Percentiles rank a stretch among this genome's conserved stretches.
These are phyloP conservation scores for Podaxis sp. DNA, from an alignment of 768 basidiomycete species.

Conservation along the genomic window DNA sequence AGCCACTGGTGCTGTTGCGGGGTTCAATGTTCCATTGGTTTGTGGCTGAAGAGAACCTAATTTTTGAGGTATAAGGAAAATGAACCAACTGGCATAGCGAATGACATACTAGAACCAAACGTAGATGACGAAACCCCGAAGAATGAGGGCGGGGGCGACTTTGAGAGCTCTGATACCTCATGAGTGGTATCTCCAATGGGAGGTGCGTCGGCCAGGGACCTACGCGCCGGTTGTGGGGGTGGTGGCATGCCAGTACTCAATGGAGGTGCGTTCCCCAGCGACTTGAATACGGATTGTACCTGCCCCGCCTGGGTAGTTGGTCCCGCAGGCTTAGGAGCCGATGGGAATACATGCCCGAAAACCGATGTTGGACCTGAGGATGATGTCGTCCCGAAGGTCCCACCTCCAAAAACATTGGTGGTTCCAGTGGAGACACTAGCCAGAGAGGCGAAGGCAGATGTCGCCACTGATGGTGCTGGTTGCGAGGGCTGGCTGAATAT, in stretches of 20 bases:
- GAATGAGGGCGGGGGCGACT: not conserved
- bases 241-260: not conserved
- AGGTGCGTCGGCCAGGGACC: not conserved
- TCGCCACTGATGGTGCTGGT: slow-evolving; percentile 17
- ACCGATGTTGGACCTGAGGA: slow-evolving; percentile 22
- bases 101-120: not conserved
- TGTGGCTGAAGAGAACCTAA: not conserved
- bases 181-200: not conserved
- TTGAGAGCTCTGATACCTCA: not conserved
- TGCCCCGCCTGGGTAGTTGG: slow-evolving; percentile 10
- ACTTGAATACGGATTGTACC: not conserved
- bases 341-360: slow-evolving; percentile 22
- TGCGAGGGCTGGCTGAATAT: slow-evolving; percentile 3
- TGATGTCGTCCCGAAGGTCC: slow-evolving; percentile 34
- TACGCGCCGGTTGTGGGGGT: not conserved
- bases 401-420: slow-evolving; percentile 36
- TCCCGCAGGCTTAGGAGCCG: slow-evolving; percentile 21
- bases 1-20: not conserved
- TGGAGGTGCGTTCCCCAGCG: not conserved
- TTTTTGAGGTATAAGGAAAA: not conserved
- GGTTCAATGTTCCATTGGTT: not conserved
- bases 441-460: slow-evolving; percentile 21
- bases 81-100: not conserved
- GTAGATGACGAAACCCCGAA: not conserved
- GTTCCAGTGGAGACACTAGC: slow-evolving; percentile 24